Evolutionary conservation across 345 rosid genomes (phyloP), one percentile per base, ranked within the genome.

Genomic region (Turnera subulata): DNA sequence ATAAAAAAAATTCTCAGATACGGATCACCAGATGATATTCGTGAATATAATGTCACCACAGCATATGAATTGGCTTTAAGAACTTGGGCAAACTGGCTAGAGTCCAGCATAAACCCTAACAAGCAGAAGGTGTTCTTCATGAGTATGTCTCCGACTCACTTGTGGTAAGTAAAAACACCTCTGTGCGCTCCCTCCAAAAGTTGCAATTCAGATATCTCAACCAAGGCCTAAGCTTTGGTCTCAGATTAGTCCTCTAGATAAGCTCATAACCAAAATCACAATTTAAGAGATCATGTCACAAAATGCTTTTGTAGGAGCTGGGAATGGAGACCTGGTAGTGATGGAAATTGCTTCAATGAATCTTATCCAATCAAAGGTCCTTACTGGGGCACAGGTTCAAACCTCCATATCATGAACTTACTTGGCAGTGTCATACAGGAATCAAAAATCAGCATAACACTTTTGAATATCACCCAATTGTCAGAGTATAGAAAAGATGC

Each of bases 331-430:
- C 77, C 81, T 16, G 91, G 94, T 40, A 82, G 84, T 23, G 75
- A 86, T 55, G 88, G 73, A 37, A 89, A 83, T 64, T 89, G 97
- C 73, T 89, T 80, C 81, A 75, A 76, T 16, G 96, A 86, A 71
- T 65, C 83, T 21, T 55, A 78, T 56, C 98, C 98, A 15, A 78
- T 86, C 62, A 35, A 78, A 43, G 71, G 75, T 18, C 75, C 65
- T 63, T 83, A 89, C 48, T 84, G 95, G 99, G 99, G 96, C 10
- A 89, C 89, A 43, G 96, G 97, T 46, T 89, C 97, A 17, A 86
- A 82, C 56, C 82, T 79, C 43, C 77, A 76, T 56, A 84, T 92
- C 67, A 86, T 92, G 96, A 73, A 79, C 25, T 89, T 75, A 43
- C 54, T 86, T 56, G 66, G 63, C 2, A 77, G 80, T 29, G 63